Evolutionary conservation across 306 rosid genomes (phyloP), one percentile per base, ranked within the genome.

Genomic region (Coriaria nepalensis): DNA sequence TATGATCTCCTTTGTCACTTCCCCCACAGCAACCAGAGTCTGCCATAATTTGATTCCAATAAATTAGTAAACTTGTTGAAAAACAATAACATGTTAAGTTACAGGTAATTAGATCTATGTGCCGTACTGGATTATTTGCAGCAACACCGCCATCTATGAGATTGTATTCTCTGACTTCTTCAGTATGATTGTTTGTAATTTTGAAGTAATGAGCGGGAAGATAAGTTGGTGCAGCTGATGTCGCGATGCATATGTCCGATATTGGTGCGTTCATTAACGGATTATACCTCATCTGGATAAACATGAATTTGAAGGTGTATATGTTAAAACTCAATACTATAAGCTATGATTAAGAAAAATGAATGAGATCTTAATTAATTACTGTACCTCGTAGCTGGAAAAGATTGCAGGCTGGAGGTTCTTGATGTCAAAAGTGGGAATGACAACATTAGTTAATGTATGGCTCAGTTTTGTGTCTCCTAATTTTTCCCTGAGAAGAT

Each of bases 191-290:
- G 11, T 70, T 57, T 39, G 62, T 39, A 41, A 74, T 72, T 55
- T 75, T 49, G 15, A 82, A 78, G 63, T 48, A 59, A 66, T 82
- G 73, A 61, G 93, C 76, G 4, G 93, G 93, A 41, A 78, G 52
- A 62, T 78, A 75, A n/a, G 93, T 82, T 10, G 93, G 93, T 10
- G 93, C 86, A 6, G 93, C 93, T 0, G 86, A 78, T 8, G 93
- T 82, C n/a, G 68, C 56, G 9, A 78, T 78, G 72, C 86, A 64
- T 64, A 82, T 70, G 47, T 81, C 93, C 4, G 82, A 67, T 9
- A 75, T 40, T 11, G 33, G 47, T 0, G 67, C 83, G 55, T 78
- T 53, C 13, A 60, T 7, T 2, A 8, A 37, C 9, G 70, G 73
- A 12, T 58, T 38, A 0, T 57, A 33, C 53, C 70, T 60, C 41